phyloP scores from a whole-genome alignment of 1,284 basidiomycete species.

The Ustilago hordei region DNA sequence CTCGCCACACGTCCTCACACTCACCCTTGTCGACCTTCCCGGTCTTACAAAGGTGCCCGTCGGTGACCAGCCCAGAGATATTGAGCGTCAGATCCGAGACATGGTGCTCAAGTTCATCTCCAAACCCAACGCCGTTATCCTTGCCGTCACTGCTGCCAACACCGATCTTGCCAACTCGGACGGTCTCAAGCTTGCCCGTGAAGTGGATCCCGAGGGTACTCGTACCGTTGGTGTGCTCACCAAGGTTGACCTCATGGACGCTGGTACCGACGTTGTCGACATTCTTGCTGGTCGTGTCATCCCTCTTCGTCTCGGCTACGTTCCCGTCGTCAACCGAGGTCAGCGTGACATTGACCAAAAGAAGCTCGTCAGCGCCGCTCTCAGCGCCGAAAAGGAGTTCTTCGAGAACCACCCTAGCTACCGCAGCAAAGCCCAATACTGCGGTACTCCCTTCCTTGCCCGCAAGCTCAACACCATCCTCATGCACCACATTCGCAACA shows the following conservation, averaged over 20 bases:
- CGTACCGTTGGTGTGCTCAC: slow-evolving; percentile 96
- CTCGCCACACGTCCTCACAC: slow-evolving; percentile 93
- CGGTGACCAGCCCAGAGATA: slow-evolving; percentile 82
- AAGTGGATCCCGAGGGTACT: slow-evolving; percentile 93
- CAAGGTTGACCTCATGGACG: slow-evolving; percentile 98
- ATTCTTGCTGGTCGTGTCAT: slow-evolving; percentile 96
- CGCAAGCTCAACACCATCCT: slow-evolving; percentile 95
- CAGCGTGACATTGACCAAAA: slow-evolving; percentile 96
- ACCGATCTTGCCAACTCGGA: slow-evolving; percentile 99
- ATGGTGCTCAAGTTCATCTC: slow-evolving; percentile 94
- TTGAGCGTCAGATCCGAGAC: slow-evolving; percentile 94
- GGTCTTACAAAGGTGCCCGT: slow-evolving; percentile 83
- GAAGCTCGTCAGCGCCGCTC: slow-evolving; percentile 85
- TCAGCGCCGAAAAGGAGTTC: slow-evolving; percentile 89
- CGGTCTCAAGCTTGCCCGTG: slow-evolving; percentile 92
- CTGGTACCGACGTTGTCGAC: slow-evolving; percentile 96
- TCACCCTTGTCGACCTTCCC: slow-evolving; percentile 95
- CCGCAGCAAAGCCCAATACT: slow-evolving; percentile 94
- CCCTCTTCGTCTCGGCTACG: slow-evolving; percentile 96
- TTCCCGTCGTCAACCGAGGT: slow-evolving; percentile 95
- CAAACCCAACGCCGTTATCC: slow-evolving; percentile 96
- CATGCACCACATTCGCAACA: slow-evolving; percentile 97
- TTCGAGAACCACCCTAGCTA: slow-evolving; percentile 93
- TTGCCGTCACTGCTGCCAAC: slow-evolving; percentile 95
- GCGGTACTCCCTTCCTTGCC: slow-evolving; percentile 93